These are phyloP conservation scores for Calonectria crousiana DNA, from an alignment of 2,329 filamentous ascomycete species.

Conservation along the genomic window DNA sequence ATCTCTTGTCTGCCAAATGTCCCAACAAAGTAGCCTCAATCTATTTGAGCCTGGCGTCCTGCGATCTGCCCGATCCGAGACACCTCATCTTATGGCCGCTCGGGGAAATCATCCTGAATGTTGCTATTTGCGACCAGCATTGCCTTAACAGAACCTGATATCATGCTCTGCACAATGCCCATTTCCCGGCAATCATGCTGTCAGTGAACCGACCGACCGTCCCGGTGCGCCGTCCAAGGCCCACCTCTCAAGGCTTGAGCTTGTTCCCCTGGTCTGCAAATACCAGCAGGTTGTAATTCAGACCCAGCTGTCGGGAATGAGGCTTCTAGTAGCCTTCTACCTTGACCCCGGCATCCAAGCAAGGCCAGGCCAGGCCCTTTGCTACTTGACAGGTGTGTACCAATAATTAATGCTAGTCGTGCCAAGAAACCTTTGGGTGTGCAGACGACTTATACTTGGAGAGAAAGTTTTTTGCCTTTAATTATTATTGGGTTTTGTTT, in stretches of 20 bases:
- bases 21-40: constrained; percentile 4
- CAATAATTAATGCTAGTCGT: neutral
- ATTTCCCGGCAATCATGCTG: constrained; percentile 31
- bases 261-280: constrained; percentile 23
- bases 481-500: constrained; percentile 19
- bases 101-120: neutral
- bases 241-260: constrained; percentile 39
- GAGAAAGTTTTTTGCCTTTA: constrained; percentile 13
- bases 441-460: neutral
- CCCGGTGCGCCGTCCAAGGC: constrained; percentile 31
- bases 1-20: neutral
- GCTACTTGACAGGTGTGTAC: neutral
- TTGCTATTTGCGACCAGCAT: constrained; percentile 24
- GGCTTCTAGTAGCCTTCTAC: constrained; percentile 1
- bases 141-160: constrained; percentile 1
- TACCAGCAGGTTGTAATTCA: constrained; percentile 29
- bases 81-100: constrained; percentile 3
- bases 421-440: constrained; percentile 15
- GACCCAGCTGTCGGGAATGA: constrained; percentile 30
- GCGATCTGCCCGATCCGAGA: constrained; percentile 3
- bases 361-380: neutral
- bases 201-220: constrained; percentile 38
- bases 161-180: constrained; percentile 37
- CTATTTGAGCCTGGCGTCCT: neutral
- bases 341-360: constrained; percentile 11